Percentiles rank a stretch among this genome's conserved stretches.
Conservation (phyloP, 805 yeast species). For the Lipomyces spencermartinsiae region DNA sequence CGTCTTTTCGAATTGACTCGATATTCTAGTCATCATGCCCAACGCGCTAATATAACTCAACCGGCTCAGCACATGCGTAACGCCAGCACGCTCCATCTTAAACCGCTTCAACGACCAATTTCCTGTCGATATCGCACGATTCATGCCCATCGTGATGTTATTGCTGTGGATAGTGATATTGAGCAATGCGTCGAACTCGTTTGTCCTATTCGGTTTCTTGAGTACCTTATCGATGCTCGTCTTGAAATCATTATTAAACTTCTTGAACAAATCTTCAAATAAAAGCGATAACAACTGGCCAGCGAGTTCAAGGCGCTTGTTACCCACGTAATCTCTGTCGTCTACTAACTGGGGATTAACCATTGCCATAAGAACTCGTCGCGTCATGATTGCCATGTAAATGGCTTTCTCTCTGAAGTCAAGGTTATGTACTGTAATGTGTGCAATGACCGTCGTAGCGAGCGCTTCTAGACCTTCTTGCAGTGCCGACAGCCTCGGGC, state of each 20-base stretch:
- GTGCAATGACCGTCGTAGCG: constrained; percentile 96
- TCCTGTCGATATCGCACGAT: constrained; percentile 97
- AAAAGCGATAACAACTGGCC: constrained; percentile 95
- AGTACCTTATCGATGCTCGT: constrained; percentile 91
- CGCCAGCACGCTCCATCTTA: constrained; percentile 99
- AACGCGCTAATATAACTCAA: constrained; percentile 91
- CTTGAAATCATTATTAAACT: constrained; percentile 93
- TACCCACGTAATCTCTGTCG: constrained; percentile 98
- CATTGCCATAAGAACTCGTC: constrained; percentile 95
- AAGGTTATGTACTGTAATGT: constrained; percentile 79
- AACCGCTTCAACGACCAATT: constrained; percentile 98
- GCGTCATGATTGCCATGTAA: constrained; percentile 94
- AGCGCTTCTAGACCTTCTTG: constrained; percentile 93
- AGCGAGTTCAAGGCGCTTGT: constrained; percentile 94
- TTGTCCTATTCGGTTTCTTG: constrained; percentile 91
- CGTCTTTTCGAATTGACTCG: constrained; percentile 98
- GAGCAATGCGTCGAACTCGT: constrained; percentile 91
- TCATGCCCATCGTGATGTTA: constrained; percentile 91
- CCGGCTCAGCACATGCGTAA: constrained; percentile 92
- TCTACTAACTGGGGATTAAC: constrained; percentile 94
- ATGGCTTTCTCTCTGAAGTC: constrained; percentile 94
- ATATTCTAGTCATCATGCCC: constrained; percentile 99
- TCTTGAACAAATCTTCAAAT: constrained; percentile 96
- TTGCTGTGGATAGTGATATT: constrained; percentile 90
- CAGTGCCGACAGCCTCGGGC: constrained; percentile 75